These are phyloP conservation scores for Coemansia sp. DNA, from an alignment of 192 early-diverging fungal genomes.

Conservation along the genomic window DNA sequence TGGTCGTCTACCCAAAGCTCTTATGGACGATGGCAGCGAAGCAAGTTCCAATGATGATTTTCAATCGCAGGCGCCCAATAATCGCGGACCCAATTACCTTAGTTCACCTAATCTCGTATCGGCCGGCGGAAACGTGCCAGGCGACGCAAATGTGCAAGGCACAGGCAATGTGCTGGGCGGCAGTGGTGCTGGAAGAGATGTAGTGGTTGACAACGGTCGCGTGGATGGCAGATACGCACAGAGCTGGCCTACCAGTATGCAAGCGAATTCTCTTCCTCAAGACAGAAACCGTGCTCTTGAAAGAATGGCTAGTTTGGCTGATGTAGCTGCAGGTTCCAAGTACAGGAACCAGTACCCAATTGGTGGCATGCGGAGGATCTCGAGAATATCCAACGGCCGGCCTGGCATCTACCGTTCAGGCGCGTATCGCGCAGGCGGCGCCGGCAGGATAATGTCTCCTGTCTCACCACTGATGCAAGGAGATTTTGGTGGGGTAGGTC, in stretches of 20 bases:
- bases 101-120: background rate
- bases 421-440: background rate
- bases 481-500: background rate
- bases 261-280: background rate
- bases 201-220: constrained; percentile 12
- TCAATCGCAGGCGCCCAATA: too few species aligned
- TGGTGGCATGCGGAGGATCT: background rate
- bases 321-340: background rate
- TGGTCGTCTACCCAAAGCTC: constrained; percentile 8
- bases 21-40: constrained; percentile 16
- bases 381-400: constrained; percentile 9
- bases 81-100: background rate
- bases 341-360: background rate
- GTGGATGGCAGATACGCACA: background rate
- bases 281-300: constrained; percentile 2
- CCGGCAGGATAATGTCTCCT: background rate
- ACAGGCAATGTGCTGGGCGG: background rate
- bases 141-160: background rate
- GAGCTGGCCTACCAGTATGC: background rate
- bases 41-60: background rate
- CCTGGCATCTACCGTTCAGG: too few species aligned
- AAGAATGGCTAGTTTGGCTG: constrained; percentile 12
- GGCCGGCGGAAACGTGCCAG: background rate
- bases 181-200: constrained; percentile 2
- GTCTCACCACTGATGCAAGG: background rate